Base-by-base conservation (phyloP, 192 early-diverging fungal species). In the Gamsiella multidivaricata region DNA sequence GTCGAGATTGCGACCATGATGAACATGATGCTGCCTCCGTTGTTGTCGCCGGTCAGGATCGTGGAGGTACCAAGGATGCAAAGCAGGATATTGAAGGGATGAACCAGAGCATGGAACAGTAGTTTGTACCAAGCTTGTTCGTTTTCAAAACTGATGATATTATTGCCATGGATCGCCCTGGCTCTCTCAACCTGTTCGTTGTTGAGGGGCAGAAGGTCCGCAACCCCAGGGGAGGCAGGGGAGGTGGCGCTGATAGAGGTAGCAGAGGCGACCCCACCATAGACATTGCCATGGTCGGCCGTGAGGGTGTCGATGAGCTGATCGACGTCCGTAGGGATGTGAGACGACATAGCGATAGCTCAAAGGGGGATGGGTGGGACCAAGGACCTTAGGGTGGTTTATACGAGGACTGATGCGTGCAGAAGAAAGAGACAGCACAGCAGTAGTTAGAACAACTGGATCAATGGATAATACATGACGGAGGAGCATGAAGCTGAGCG, bases 1-100 rank as follows among this genome's bases (percentile, higher is more conserved):
- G 81, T 70, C 1, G 81, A 82, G 7, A 84, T 31, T 5, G 71
- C 0, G 23, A 84, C 68, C 82, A 86, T 83, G 32, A 61, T 12
- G 32, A 82, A 68, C 68, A 82, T 75, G 50, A 86, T 58, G 18
- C 45, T 29, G 0, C 79, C 47, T 1, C 81, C 82, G 18, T 52
- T 25, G 8, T 20, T 20, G 18, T 80, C 80, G 15, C 54, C 71
- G 0, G 56, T 31, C 18, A 61, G 29, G 12, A 65, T 20, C 3
- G 73, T 78, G 20, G 82, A 65, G 17, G 51, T 54, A 14, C 52
- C 64, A 18, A 86, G 61, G 51, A 76, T 69, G 36, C 43, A 59
- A 0, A 86, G 55, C 10, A 61, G 31, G 54, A 80, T 70, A 28
- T 84, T 84, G 59, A 86, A 86, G 0, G 84, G 84, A 49, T 86